Percentiles rank a stretch among this genome's conserved stretches.
Conservation (phyloP, 371 early-diverging fungal genomes). For the Mortierella sp. region DNA sequence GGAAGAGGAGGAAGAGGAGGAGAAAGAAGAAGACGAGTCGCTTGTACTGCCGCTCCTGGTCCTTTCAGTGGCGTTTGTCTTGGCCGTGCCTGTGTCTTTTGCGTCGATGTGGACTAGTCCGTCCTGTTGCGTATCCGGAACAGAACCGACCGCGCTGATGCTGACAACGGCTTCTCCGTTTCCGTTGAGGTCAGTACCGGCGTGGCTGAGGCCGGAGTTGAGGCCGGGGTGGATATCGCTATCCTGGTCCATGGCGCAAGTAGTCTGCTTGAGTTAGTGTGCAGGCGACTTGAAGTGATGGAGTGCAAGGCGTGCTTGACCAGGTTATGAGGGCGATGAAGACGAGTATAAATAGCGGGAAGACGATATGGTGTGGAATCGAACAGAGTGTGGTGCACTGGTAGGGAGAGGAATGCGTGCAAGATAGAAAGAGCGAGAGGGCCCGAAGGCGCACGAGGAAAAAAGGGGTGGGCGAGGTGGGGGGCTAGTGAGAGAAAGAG, state of each 20-base stretch:
- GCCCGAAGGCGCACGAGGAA: background rate
- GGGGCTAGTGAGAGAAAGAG: slow-evolving; percentile 5
- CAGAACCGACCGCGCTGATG: slow-evolving; percentile 27
- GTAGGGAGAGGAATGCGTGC: slow-evolving; percentile 4
- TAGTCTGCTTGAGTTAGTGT: too few relatives aligned
- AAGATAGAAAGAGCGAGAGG: background rate
- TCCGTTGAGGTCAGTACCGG: too few relatives aligned
- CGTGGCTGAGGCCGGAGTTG: too few relatives aligned
- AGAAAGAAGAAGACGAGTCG: slow-evolving; percentile 2
- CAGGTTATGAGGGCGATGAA: background rate
- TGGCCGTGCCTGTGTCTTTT: background rate
- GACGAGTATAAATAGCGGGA: background rate
- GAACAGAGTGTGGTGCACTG: slow-evolving; percentile 2
- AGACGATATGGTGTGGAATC: background rate
- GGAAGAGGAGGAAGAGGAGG: slow-evolving; percentile 10
- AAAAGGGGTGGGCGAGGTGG: background rate
- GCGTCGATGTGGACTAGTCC: background rate
- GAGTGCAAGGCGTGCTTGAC: too few relatives aligned
- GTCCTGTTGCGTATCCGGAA: slow-evolving; percentile 18
- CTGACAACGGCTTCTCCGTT: slow-evolving; percentile 16
- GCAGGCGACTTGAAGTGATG: too few relatives aligned
- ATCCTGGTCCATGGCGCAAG: too few relatives aligned
- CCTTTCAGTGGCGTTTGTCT: background rate
- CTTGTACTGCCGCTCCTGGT: background rate
- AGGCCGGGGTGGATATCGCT: too few relatives aligned